A percentile compares a stretch with the other conserved stretches of the same genome.
Evolutionary conservation across 345 rosid genomes (phyloP).

Genomic region (Eucalyptus melliodora): DNA sequence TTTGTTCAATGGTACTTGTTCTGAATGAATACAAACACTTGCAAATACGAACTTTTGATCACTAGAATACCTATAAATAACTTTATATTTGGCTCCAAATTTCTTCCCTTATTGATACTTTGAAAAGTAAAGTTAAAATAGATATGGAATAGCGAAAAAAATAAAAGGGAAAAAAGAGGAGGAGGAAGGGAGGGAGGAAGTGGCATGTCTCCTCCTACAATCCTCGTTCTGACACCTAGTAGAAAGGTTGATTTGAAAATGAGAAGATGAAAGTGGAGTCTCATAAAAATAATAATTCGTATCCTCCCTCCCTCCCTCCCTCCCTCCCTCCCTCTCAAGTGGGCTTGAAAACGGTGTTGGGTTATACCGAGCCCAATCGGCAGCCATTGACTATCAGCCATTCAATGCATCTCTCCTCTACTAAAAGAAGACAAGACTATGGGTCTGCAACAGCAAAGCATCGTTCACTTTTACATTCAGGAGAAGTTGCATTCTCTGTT

Average conservation of each 20-base stretch:
- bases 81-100: no score
- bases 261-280: not conserved
- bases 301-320: not conserved
- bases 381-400: not conserved
- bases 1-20: no score
- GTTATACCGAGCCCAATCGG: not conserved
- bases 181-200: not conserved
- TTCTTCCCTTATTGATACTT: no score
- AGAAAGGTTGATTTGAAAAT: not conserved
- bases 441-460: not conserved
- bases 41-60: no score
- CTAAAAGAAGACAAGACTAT: not conserved
- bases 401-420: not conserved
- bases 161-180: accelerated
- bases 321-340: not conserved
- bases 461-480: no score
- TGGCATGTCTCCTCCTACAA: not conserved
- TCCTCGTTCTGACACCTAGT: not conserved
- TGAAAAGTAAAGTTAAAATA: no score
- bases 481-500: no score
- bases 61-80: no score
- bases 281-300: not conserved
- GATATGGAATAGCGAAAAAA: not conserved
- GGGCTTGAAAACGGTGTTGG: not conserved
- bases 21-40: no score